A percentile compares a stretch with the other conserved stretches of the same genome.
Conservation (phyloP, 2,329 filamentous ascomycete genomes). For the Neocucurbitaria cava region DNA sequence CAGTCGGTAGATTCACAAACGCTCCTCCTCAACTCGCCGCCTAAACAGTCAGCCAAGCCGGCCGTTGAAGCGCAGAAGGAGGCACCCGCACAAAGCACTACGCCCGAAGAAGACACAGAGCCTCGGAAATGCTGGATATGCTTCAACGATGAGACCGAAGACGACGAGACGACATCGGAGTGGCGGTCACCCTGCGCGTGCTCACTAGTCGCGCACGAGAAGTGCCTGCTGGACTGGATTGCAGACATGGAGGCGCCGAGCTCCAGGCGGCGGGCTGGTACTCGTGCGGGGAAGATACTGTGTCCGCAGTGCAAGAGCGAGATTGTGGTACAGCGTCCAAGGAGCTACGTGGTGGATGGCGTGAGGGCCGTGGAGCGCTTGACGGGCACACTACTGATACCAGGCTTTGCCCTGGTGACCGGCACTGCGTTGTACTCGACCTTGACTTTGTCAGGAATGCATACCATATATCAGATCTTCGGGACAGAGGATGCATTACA, state of each 20-base stretch:
- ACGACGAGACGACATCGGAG: constrained; percentile 64
- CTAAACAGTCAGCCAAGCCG: constrained; percentile 18
- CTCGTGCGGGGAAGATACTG: constrained; percentile 65
- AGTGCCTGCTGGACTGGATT: constrained; percentile 89
- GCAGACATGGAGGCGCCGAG: constrained; percentile 79
- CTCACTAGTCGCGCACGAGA: constrained; percentile 87
- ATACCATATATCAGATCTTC: constrained; percentile 71
- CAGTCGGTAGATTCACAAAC: constrained; percentile 56
- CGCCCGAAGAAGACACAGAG: constrained; percentile 41
- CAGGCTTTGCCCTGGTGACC: constrained; percentile 66
- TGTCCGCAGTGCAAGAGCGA: constrained; percentile 90
- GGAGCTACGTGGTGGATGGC: constrained; percentile 73
- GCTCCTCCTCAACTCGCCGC: constrained; percentile 51
- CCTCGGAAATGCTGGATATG: constrained; percentile 72
- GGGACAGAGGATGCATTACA: constrained; percentile 65
- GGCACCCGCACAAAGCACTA: constrained; percentile 13
- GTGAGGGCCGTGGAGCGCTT: constrained; percentile 65
- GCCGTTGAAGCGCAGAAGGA: constrained; percentile 21
- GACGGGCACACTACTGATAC: constrained; percentile 67
- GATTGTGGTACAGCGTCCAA: constrained; percentile 77
- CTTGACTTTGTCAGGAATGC: constrained; percentile 65
- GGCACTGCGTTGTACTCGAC: constrained; percentile 54
- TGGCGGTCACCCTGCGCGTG: constrained; percentile 94
- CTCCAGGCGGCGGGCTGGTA: constrained; percentile 56
- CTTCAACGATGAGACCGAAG: constrained; percentile 70